Conservation (phyloP, 1,139 yeast genomes). For the Hyphopichia buzzinii region DNA sequence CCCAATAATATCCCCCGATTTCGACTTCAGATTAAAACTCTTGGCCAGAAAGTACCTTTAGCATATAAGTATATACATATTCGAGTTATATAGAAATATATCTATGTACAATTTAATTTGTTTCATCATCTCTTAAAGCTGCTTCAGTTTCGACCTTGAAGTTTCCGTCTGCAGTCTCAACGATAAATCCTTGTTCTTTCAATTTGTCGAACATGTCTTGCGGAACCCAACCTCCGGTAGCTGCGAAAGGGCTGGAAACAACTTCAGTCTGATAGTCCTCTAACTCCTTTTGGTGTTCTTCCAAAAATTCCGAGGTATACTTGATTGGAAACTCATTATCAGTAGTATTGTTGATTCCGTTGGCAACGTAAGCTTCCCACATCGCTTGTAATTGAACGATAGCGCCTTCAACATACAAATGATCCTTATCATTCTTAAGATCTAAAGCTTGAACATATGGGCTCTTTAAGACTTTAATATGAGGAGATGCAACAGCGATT, state of each 20-base stretch:
- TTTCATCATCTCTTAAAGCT: conserved; percentile 23
- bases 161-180: conserved; percentile 33
- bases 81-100: conserved; percentile 1
- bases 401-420: conserved; percentile 63
- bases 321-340: conserved; percentile 56
- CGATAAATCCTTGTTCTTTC: conserved; percentile 63
- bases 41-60: conserved; percentile 76
- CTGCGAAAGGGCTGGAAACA: conserved; percentile 76
- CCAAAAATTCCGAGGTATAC: conserved; percentile 54
- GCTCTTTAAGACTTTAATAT: conserved; percentile 62
- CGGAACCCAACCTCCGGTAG: conserved; percentile 94
- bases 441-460: conserved; percentile 68
- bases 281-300: conserved; percentile 56
- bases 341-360: conserved; percentile 51
- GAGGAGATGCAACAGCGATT: conserved; percentile 78
- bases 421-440: conserved; percentile 60
- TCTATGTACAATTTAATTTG: conserved; percentile 3
- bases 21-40: conserved; percentile 71
- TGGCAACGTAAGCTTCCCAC: conserved; percentile 70
- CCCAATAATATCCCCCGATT: conserved; percentile 69
- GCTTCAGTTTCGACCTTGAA: conserved; percentile 39
- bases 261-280: conserved; percentile 67
- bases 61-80: conserved; percentile 2
- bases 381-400: conserved; percentile 71
- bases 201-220: conserved; percentile 83